phyloP scores from a whole-genome alignment of 2,329 filamentous ascomycete species.

The Trichophyton rubrum region DNA sequence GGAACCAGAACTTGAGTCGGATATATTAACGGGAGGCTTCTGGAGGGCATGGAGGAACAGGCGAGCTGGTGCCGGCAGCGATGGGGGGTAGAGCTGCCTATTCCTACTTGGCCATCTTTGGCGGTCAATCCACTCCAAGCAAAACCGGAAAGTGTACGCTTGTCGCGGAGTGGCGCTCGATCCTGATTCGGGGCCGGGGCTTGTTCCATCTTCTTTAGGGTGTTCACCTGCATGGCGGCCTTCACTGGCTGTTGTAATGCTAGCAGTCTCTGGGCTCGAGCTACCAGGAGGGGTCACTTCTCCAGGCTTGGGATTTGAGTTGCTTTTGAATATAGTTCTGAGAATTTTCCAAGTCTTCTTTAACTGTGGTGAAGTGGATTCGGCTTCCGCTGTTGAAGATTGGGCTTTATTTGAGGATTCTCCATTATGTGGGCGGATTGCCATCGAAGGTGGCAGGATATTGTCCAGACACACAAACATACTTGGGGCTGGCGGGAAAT shows the following conservation, averaged over 20 bases:
- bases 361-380: slow-evolving; percentile 15
- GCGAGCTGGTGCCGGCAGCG: slow-evolving; percentile 46
- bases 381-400: slow-evolving; percentile 11
- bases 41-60: slow-evolving; percentile 35
- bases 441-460: slow-evolving; percentile 26
- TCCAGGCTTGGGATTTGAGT: slow-evolving; percentile 33
- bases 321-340: slow-evolving; percentile 38
- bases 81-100: slow-evolving; percentile 43
- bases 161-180: slow-evolving; percentile 29
- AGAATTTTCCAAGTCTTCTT: slow-evolving; percentile 42
- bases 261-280: slow-evolving; percentile 10
- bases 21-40: slow-evolving; percentile 9
- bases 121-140: slow-evolving; percentile 51
- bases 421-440: slow-evolving; percentile 17
- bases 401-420: slow-evolving; percentile 21
- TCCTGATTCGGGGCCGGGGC: not conserved
- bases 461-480: slow-evolving; percentile 36
- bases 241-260: slow-evolving; percentile 9
- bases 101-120: slow-evolving; percentile 38
- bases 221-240: slow-evolving; percentile 20
- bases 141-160: slow-evolving; percentile 53
- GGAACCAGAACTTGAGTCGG: slow-evolving; percentile 10
- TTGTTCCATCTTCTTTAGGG: slow-evolving; percentile 15
- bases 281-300: slow-evolving; percentile 30
- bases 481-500: slow-evolving; percentile 38